Percentiles rank a stretch among this genome's conserved stretches.
These are phyloP conservation scores for Leccinum fibrillosum DNA, from an alignment of 768 basidiomycete species.

Conservation along the genomic window DNA sequence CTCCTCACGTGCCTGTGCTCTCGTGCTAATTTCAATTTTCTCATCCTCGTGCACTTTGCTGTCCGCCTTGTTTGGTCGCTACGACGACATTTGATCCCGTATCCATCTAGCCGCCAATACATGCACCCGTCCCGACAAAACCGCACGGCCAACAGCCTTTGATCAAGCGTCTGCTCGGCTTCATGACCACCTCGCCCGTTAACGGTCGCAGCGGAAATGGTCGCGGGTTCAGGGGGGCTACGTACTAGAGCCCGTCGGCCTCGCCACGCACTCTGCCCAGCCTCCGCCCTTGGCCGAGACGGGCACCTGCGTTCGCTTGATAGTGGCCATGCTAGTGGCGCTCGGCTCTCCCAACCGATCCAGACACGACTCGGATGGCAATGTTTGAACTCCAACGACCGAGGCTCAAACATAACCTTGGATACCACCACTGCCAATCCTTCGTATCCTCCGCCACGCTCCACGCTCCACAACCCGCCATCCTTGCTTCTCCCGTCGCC, in stretches of 20 bases:
- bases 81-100: constrained; percentile 4
- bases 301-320: not conserved
- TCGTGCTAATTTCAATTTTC: constrained; percentile 13
- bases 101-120: constrained; percentile 21
- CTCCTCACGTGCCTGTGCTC: constrained; percentile 10
- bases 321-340: not conserved
- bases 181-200: constrained; percentile 24
- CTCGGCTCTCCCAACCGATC: constrained; percentile 1
- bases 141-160: constrained; percentile 29
- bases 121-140: constrained; percentile 28
- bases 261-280: not conserved
- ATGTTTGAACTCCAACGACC: not conserved
- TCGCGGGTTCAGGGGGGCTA: constrained; percentile 24
- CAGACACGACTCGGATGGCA: constrained; percentile 5
- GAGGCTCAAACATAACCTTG: not conserved
- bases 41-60: constrained; percentile 1
- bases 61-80: constrained; percentile 2
- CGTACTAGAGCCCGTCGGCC: constrained; percentile 17
- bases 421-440: constrained; percentile 10
- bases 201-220: constrained; percentile 21
- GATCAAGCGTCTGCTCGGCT: constrained; percentile 30
- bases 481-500: constrained; percentile 11
- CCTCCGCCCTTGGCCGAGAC: not conserved
- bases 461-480: constrained; percentile 4
- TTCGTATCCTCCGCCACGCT: constrained; percentile 2